A percentile compares a stretch with the other conserved stretches of the same genome.
These are phyloP conservation scores for Fraxinus platypoda DNA, from an alignment of 305 asterid genomes.

Conservation along the genomic window DNA sequence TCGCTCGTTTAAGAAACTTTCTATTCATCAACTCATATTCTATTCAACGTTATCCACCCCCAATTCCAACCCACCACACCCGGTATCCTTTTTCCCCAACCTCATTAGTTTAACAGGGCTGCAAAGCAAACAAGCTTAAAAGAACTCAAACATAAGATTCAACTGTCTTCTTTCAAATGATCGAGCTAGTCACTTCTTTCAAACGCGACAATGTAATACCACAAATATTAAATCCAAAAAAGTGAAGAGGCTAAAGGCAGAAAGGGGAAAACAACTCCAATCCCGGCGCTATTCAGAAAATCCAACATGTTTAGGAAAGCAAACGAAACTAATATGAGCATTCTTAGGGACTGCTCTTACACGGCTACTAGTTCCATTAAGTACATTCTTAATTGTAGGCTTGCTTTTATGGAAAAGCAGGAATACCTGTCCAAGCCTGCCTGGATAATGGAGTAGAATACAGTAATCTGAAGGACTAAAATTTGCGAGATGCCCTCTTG, in stretches of 20 bases:
- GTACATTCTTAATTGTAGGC: constrained; percentile 20
- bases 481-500: background rate
- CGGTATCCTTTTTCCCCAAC: background rate
- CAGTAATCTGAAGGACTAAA: constrained; percentile 12
- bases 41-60: background rate
- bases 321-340: background rate
- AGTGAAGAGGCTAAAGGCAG: background rate
- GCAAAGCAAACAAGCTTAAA: background rate
- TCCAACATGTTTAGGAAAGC: background rate
- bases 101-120: background rate
- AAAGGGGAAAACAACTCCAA: constrained; percentile 1
- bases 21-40: background rate
- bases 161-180: background rate
- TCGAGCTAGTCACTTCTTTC: background rate
- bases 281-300: background rate
- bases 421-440: background rate
- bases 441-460: constrained; percentile 13
- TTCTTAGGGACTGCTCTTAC: background rate
- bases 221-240: background rate
- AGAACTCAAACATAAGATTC: background rate
- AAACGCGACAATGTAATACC: background rate
- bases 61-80: background rate
- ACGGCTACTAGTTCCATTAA: constrained; percentile 12
- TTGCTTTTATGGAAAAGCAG: background rate
- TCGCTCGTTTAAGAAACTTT: background rate